Percentiles rank a stretch among this genome's conserved stretches.
phyloP scores from a whole-genome alignment of 2,329 filamentous ascomycete species.

The Botryosphaeria dothidea region DNA sequence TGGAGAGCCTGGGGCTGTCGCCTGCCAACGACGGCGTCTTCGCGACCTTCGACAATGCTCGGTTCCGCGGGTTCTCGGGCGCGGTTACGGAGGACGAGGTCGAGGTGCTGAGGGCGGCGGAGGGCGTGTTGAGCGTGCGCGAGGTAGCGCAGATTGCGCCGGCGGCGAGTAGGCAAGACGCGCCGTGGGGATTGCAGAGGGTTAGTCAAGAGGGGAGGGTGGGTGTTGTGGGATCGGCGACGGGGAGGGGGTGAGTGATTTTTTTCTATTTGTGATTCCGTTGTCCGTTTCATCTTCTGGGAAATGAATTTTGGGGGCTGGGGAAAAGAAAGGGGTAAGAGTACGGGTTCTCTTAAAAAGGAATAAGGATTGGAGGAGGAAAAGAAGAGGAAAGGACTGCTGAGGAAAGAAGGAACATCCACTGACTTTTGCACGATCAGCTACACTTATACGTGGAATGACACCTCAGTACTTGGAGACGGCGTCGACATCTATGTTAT shows the following conservation, averaged over 20 bases:
- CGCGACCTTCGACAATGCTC: conserved; percentile 6
- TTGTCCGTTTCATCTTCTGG: no score
- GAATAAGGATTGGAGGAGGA: not conserved
- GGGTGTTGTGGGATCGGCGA: not conserved
- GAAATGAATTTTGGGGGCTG: no score
- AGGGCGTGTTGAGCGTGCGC: not conserved
- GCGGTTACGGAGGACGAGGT: conserved; percentile 3
- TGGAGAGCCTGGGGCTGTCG: not conserved
- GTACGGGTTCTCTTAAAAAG: no score
- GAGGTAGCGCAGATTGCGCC: not conserved
- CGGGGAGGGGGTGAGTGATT: not conserved
- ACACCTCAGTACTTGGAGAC: not conserved
- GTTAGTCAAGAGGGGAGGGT: conserved; percentile 34
- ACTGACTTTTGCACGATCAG: conserved; percentile 31
- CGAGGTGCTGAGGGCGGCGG: not conserved
- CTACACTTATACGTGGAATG: conserved; percentile 13
- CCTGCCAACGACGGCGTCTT: not conserved
- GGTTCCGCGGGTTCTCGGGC: conserved; percentile 17
- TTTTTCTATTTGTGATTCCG: not conserved
- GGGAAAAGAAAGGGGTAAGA: no score
- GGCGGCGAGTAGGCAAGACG: conserved; percentile 37
- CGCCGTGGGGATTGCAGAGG: conserved; percentile 45
- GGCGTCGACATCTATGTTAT: conserved; percentile 57
- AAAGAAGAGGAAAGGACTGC: not conserved
- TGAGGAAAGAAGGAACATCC: conserved; percentile 4